Evolutionary conservation across 2,329 filamentous ascomycete genomes (phyloP).

Genomic region (Trichoderma oligosporum): DNA sequence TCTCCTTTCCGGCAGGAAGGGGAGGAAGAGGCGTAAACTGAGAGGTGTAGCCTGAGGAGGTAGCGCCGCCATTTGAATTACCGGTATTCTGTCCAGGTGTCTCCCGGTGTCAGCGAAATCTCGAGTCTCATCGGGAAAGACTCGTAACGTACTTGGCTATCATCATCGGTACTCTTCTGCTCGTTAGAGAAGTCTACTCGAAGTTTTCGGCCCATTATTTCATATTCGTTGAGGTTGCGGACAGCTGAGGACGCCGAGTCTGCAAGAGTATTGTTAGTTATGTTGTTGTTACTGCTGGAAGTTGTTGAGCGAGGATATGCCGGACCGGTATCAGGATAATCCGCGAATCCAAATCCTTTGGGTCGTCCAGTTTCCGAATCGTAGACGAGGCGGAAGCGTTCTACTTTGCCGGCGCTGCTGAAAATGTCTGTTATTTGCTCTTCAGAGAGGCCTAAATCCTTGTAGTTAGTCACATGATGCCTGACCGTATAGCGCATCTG

Average conservation of each 20-base stretch:
- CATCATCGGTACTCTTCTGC: slow-evolving; percentile 66
- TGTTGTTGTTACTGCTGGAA: neutral
- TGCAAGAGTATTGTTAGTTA: slow-evolving; percentile 30
- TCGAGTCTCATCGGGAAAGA: neutral
- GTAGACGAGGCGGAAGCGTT: slow-evolving; percentile 90
- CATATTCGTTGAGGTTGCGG: slow-evolving; percentile 90
- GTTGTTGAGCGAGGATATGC: neutral
- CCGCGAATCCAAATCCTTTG: slow-evolving; percentile 95
- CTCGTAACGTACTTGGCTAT: slow-evolving; percentile 25
- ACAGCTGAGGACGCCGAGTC: slow-evolving; percentile 87
- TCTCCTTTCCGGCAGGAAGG: slow-evolving; percentile 78
- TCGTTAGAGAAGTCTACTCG: slow-evolving; percentile 96
- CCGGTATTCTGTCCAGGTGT: slow-evolving; percentile 27
- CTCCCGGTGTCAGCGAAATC: slow-evolving; percentile 12
- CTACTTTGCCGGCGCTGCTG: slow-evolving; percentile 80
- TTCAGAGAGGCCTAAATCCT: slow-evolving; percentile 75
- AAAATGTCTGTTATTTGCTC: slow-evolving; percentile 96
- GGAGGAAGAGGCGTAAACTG: slow-evolving; percentile 62
- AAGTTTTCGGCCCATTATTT: slow-evolving; percentile 91
- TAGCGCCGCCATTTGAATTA: slow-evolving; percentile 34
- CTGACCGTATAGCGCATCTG: neutral
- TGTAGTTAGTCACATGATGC: slow-evolving; percentile 24
- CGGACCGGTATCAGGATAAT: slow-evolving; percentile 85
- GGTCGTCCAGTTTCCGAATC: slow-evolving; percentile 92
- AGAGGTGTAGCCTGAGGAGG: slow-evolving; percentile 32